phyloP scores from a whole-genome alignment of 2,329 filamentous ascomycete genomes.

The Alternaria novae-zelandiae region DNA sequence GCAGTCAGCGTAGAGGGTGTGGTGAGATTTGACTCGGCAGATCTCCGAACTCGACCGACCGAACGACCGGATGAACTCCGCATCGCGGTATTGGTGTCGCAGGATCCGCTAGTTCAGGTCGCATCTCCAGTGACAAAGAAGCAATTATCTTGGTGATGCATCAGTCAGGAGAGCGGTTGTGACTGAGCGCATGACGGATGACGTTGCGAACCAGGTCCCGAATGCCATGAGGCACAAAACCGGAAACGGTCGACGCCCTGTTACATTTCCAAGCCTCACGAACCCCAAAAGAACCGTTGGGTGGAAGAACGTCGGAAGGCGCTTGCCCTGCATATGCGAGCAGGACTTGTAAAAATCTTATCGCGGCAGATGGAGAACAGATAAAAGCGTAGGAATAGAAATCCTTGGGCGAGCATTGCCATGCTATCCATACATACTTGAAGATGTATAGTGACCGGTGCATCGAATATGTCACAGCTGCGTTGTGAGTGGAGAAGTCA shows the following conservation, averaged over 20 bases:
- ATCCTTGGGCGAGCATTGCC: neutral
- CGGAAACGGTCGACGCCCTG: neutral
- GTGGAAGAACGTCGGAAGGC: slow-evolving; percentile 4
- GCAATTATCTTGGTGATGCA: neutral
- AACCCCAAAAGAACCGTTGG: slow-evolving; percentile 6
- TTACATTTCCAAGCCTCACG: neutral
- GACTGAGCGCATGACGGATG: neutral
- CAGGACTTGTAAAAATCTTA: neutral
- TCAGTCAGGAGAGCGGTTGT: neutral
- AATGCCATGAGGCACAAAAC: slow-evolving; percentile 4
- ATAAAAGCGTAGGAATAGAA: neutral
- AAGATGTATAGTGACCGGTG: slow-evolving; percentile 2
- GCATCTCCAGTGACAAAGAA: slow-evolving; percentile 3
- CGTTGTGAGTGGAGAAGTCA: slow-evolving; percentile 10
- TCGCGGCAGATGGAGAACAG: neutral
- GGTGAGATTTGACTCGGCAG: neutral
- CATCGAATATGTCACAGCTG: slow-evolving; percentile 6
- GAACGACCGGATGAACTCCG: slow-evolving; percentile 4
- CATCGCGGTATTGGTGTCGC: neutral
- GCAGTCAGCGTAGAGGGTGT: neutral
- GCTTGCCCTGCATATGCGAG: neutral
- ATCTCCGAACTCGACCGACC: slow-evolving; percentile 1
- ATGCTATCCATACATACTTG: neutral
- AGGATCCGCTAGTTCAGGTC: slow-evolving; percentile 6
- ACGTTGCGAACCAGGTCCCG: neutral